Evolutionary conservation across 441 rosid genomes (phyloP), one percentile per base, ranked within the genome.

Genomic region (Euphorbia corollata): DNA sequence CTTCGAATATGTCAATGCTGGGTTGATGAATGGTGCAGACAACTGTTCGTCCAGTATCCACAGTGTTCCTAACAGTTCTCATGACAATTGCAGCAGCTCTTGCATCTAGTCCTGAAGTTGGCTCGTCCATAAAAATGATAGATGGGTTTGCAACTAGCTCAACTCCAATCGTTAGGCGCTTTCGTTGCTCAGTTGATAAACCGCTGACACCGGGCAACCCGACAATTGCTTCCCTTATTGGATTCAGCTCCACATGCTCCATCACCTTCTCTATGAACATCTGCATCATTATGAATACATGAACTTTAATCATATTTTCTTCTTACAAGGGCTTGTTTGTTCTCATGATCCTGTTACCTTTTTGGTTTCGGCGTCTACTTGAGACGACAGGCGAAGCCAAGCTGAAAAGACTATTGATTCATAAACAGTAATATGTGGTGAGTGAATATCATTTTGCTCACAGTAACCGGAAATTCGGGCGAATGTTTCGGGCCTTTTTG

Each of bases 11-110:
- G 66, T 51, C 69, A 5, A 68, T 69, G 48, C 77, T 75, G 10
- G 84, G 84, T 62, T 81, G 84, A 65, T 81, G 84, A 65, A 81
- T 81, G 5, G 80, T 76, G 84, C 84, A 81, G 36, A 81, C 79
- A 0, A 78, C 84, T 12, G 80, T 81, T 70, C 82, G 69, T 55
- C 84, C 84, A 1, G 84, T 81, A 74, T 78, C 80, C 63, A 81
- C 84, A 0, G 84, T 81, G 68, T 78, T 81, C 27, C 84, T 69
- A 20, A 81, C 84, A 5, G 84, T 71, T 69, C 84, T 78, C 80
- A 81, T 81, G 16, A 78, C 84, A 55, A 78, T 81, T 24, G 84
- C 82, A 63, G 84, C 84, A 20, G 84, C 84, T 67, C 82, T 75
- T 12, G 84, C 82, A 63, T 81, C 84, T 1, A 81, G 77, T 19